Conservation (phyloP, 352 stramenopile species). For the Phytophthora fragariaefolia region DNA sequence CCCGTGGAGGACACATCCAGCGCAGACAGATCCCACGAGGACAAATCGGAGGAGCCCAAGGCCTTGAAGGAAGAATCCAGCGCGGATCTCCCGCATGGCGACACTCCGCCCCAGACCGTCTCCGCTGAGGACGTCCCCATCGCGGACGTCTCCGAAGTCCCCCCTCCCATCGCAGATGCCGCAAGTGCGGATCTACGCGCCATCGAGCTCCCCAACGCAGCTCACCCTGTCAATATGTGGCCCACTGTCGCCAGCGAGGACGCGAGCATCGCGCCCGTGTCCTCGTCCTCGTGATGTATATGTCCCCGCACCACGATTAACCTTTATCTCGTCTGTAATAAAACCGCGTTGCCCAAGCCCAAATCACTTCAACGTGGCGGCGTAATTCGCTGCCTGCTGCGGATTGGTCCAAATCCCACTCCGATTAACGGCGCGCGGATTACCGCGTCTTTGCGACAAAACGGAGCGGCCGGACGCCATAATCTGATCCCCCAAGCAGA, state of each 20-base stretch:
- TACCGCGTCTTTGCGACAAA: constrained; percentile 3
- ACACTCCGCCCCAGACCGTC: too few species aligned
- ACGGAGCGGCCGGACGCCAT: neutral
- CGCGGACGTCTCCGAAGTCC: neutral
- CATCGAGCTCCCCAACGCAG: neutral
- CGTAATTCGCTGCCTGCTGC: too few species aligned
- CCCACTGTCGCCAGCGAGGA: too few species aligned
- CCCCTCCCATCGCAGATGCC: neutral
- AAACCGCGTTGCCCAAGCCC: too few species aligned
- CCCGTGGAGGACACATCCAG: neutral
- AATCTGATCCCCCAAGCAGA: constrained; percentile 4
- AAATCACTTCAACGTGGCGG: too few species aligned
- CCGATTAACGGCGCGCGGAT: neutral
- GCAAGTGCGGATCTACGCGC: neutral
- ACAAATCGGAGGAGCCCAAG: constrained; percentile 4
- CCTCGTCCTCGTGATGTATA: too few species aligned
- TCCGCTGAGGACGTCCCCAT: neutral
- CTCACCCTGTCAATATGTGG: neutral
- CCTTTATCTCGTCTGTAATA: too few species aligned
- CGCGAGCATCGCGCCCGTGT: too few species aligned
- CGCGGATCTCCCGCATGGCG: too few species aligned
- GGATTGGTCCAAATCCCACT: too few species aligned
- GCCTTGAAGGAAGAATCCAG: neutral
- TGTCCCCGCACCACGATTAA: too few species aligned
- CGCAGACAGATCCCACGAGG: neutral